Evolutionary conservation across 2,329 filamentous ascomycete species (phyloP).

Genomic region (Talaromyces islandicus): DNA sequence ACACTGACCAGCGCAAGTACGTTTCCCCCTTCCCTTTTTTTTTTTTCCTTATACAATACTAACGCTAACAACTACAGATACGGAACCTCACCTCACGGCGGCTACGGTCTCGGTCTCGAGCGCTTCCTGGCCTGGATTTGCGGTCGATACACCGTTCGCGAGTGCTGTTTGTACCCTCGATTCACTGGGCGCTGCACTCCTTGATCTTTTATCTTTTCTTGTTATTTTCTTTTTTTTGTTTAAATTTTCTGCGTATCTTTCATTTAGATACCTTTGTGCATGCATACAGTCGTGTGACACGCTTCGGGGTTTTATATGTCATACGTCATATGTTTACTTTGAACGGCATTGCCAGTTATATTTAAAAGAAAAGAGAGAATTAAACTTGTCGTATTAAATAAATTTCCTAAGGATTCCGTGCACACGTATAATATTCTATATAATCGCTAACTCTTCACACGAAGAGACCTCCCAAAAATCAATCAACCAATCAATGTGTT

Average conservation of each 20-base stretch:
- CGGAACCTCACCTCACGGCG: conserved; percentile 84
- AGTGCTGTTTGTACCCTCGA: conserved; percentile 48
- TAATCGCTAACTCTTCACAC: neutral
- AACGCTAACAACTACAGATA: conserved; percentile 52
- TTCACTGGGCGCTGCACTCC: conserved; percentile 47
- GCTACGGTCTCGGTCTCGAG: conserved; percentile 89
- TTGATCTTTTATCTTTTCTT: conserved; percentile 18
- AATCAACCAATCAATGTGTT: no score
- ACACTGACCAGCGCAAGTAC: conserved; percentile 92
- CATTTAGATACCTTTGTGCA: neutral
- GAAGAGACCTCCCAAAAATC: no score
- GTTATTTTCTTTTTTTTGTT: no score
- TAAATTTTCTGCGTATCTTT: neutral
- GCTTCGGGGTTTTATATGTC: neutral
- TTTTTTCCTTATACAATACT: no score
- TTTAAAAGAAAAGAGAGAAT: neutral
- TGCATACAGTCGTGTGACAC: neutral
- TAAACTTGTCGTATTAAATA: neutral
- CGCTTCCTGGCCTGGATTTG: conserved; percentile 66
- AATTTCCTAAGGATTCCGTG: neutral
- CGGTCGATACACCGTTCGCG: conserved; percentile 59
- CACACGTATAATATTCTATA: neutral
- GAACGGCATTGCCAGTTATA: neutral
- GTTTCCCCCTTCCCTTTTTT: conserved; percentile 33
- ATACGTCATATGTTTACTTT: neutral